Percentiles rank a stretch among this genome's conserved stretches.
These are phyloP conservation scores for Aspergillus vadensis DNA, from an alignment of 2,329 filamentous ascomycete species.

Conservation along the genomic window DNA sequence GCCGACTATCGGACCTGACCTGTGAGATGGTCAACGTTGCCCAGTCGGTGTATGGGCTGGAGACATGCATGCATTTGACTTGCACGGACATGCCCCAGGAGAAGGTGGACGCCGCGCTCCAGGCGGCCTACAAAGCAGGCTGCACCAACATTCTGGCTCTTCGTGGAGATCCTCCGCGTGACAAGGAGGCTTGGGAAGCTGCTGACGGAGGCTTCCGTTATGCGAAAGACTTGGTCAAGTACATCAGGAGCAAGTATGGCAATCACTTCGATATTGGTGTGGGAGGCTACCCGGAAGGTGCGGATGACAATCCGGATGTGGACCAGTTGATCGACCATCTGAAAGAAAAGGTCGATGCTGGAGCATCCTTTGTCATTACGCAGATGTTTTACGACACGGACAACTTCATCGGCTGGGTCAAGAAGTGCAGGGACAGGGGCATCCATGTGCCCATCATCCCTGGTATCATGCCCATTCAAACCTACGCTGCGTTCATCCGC, in stretches of 20 bases:
- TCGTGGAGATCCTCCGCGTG: conserved; percentile 87
- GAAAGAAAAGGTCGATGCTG: conserved; percentile 95
- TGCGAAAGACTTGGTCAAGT: conserved; percentile 83
- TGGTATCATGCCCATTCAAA: conserved; percentile 92
- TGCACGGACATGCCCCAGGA: conserved; percentile 97
- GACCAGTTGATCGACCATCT: conserved; percentile 85
- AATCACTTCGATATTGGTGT: conserved; percentile 97
- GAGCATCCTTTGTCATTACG: conserved; percentile 90
- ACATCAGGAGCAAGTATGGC: conserved; percentile 77
- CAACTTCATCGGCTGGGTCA: conserved; percentile 89
- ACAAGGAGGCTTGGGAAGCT: conserved; percentile 91
- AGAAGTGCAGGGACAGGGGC: conserved; percentile 79
- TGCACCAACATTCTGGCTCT: conserved; percentile 97
- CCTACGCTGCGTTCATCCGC: conserved; percentile 88
- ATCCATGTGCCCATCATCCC: conserved; percentile 82
- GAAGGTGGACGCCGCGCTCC: conserved; percentile 85
- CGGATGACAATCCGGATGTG: conserved; percentile 87
- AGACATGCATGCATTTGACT: conserved; percentile 98
- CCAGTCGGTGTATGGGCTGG: conserved; percentile 90
- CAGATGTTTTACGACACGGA: conserved; percentile 99
- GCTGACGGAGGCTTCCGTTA: conserved; percentile 86
- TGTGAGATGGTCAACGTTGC: conserved; percentile 97
- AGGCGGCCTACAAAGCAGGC: conserved; percentile 86
- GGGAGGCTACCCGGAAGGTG: conserved; percentile 93
- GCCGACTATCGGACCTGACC: conserved; percentile 85